phyloP scores from a whole-genome alignment of 805 yeast species.

The Cyberlindnera lachancei region DNA sequence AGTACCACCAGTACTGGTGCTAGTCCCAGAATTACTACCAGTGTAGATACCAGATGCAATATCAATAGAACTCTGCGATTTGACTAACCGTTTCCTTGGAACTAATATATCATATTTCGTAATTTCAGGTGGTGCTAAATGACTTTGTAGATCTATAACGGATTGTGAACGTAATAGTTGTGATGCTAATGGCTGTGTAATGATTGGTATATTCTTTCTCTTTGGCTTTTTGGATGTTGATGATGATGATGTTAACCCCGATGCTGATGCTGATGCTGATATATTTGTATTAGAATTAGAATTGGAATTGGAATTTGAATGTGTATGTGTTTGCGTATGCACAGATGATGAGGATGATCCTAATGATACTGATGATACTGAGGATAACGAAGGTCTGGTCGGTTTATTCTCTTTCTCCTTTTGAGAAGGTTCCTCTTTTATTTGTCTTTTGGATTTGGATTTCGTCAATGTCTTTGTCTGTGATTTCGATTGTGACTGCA shows the following conservation, averaged over 20 bases:
- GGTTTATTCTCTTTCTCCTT: too few relatives aligned
- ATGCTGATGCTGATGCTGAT: neutral
- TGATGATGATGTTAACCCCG: neutral
- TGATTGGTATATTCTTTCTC: neutral
- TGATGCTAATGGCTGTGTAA: slow-evolving; percentile 4
- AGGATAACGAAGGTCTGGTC: too few relatives aligned
- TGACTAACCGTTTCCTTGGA: slow-evolving; percentile 16
- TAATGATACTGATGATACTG: too few relatives aligned
- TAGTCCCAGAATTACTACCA: too few relatives aligned
- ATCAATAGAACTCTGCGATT: slow-evolving; percentile 16
- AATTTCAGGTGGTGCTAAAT: slow-evolving; percentile 22
- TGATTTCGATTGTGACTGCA: neutral
- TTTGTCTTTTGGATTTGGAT: too few relatives aligned
- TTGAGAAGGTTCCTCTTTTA: too few relatives aligned
- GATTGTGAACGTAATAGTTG: slow-evolving; percentile 37
- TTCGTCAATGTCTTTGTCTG: too few relatives aligned
- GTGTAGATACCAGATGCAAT: slow-evolving; percentile 9
- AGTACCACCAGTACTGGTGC: too few relatives aligned
- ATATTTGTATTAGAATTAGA: neutral
- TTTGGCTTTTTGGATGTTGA: neutral
- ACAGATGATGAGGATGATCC: too few relatives aligned
- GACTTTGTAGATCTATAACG: slow-evolving; percentile 41
- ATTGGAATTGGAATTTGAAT: too few relatives aligned
- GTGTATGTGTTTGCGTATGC: too few relatives aligned
- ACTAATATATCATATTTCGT: slow-evolving; percentile 20